Conservation (phyloP, 192 early-diverging fungal species). For the Umbelopsis vinacea region DNA sequence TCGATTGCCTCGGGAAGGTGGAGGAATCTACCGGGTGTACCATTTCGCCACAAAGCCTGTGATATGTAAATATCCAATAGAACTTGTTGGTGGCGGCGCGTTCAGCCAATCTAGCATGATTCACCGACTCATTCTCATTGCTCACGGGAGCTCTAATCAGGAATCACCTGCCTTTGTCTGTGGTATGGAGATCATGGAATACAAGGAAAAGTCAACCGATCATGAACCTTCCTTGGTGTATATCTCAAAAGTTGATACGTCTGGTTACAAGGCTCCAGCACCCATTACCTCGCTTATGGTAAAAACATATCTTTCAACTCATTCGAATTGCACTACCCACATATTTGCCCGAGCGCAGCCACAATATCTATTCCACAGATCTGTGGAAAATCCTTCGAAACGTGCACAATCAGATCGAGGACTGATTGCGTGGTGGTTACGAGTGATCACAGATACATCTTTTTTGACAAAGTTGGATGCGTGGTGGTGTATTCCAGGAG, state of each 20-base stretch:
- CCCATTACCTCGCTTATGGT: conserved; percentile 39
- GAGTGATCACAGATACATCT: conserved; percentile 27
- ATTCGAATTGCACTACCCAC: conserved; percentile 41
- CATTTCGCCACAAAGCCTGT: conserved; percentile 9
- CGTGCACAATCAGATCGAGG: conserved; percentile 62
- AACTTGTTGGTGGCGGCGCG: not conserved
- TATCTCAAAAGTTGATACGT: conserved; percentile 53
- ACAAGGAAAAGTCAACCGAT: conserved; percentile 8
- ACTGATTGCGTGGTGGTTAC: conserved; percentile 82
- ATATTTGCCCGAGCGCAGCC: conserved; percentile 88
- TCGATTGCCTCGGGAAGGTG: not conserved
- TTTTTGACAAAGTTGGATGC: conserved; percentile 27
- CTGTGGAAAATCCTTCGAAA: conserved; percentile 67
- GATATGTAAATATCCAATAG: conserved; percentile 17
- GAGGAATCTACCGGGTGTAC: not conserved
- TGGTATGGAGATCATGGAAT: conserved; percentile 31
- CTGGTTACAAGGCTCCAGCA: conserved; percentile 29
- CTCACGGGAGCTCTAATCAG: not conserved
- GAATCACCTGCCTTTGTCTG: conserved; percentile 25
- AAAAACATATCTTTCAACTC: conserved; percentile 42
- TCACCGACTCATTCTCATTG: conserved; percentile 9
- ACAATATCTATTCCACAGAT: conserved; percentile 81
- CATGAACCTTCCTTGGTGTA: conserved; percentile 30
- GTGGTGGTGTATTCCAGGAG: conserved; percentile 65
- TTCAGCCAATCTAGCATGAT: conserved; percentile 18